Conservation (phyloP, 805 yeast genomes). For the Zygoascus biomembranicola region DNA sequence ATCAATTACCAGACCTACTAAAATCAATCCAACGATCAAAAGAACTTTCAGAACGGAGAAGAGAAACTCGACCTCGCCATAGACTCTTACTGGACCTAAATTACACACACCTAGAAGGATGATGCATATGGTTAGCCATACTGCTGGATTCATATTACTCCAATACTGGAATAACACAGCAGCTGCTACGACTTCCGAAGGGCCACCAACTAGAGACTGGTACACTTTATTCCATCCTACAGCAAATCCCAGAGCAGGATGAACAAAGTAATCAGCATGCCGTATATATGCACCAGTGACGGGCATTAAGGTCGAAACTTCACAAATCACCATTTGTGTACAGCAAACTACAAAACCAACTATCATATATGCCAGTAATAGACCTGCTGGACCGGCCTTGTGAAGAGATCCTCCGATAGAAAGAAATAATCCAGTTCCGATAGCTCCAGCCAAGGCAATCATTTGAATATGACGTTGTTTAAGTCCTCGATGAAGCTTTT, state of each 20-base stretch:
- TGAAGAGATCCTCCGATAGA: constrained; percentile 69
- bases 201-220: constrained; percentile 47
- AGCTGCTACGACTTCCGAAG: constrained; percentile 60
- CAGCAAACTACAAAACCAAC: constrained; percentile 66
- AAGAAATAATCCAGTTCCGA: constrained; percentile 73
- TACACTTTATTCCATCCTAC: constrained; percentile 57
- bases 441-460: constrained; percentile 78
- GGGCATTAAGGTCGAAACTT: constrained; percentile 61
- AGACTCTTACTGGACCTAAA: constrained; percentile 38
- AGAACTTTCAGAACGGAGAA: constrained; percentile 56
- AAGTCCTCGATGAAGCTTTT: constrained; percentile 26
- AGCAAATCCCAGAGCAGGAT: constrained; percentile 60
- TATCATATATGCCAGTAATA: constrained; percentile 53
- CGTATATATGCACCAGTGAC: constrained; percentile 59
- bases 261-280: constrained; percentile 56
- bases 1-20: constrained; percentile 55
- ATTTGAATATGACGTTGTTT: constrained; percentile 57
- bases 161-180: constrained; percentile 47
- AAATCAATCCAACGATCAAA: constrained; percentile 58
- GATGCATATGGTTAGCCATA: constrained; percentile 44
- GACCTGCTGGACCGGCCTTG: constrained; percentile 55
- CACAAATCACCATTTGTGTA: constrained; percentile 63
- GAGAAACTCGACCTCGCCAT: constrained; percentile 45
- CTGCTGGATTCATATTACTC: constrained; percentile 41
- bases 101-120: constrained; percentile 37